A percentile compares a stretch with the other conserved stretches of the same genome.
Evolutionary conservation across 495 filamentous ascomycete genomes (phyloP).

Genomic region (Lineolata rhizophorae): DNA sequence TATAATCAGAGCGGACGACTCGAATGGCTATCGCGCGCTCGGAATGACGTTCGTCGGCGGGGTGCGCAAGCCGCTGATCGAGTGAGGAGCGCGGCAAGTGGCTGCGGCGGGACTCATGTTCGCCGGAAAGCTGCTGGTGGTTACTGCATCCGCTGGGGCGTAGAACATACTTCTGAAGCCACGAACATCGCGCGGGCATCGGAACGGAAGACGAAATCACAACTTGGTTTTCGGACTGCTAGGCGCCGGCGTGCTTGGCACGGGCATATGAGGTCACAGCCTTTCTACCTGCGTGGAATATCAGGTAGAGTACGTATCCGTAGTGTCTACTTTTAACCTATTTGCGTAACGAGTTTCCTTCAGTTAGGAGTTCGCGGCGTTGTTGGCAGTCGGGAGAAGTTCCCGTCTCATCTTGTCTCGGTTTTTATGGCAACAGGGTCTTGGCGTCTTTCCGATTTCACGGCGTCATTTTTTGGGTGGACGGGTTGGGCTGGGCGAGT

Average conservation of each 20-base stretch:
- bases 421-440: too few relatives aligned
- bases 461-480: too few relatives aligned
- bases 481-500: too few relatives aligned
- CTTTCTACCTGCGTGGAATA: too few relatives aligned
- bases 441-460: too few relatives aligned
- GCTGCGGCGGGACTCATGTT: background rate
- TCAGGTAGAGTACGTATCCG: too few relatives aligned
- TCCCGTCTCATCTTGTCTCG: too few relatives aligned
- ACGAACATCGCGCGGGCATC: background rate
- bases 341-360: too few relatives aligned
- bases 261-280: background rate
- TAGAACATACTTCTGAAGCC: background rate
- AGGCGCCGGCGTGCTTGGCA: background rate
- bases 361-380: too few relatives aligned
- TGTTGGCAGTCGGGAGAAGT: too few relatives aligned
- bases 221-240: background rate
- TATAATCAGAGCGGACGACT: slow-evolving; percentile 61
- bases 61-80: slow-evolving; percentile 72
- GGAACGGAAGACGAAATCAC: background rate
- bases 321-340: too few relatives aligned
- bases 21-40: slow-evolving; percentile 49
- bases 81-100: slow-evolving; percentile 29
- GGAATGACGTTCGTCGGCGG: slow-evolving; percentile 73
- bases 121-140: background rate
- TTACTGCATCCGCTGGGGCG: background rate